These are phyloP conservation scores for Podila verticillata DNA, from an alignment of 192 early-diverging fungal genomes.

Conservation along the genomic window DNA sequence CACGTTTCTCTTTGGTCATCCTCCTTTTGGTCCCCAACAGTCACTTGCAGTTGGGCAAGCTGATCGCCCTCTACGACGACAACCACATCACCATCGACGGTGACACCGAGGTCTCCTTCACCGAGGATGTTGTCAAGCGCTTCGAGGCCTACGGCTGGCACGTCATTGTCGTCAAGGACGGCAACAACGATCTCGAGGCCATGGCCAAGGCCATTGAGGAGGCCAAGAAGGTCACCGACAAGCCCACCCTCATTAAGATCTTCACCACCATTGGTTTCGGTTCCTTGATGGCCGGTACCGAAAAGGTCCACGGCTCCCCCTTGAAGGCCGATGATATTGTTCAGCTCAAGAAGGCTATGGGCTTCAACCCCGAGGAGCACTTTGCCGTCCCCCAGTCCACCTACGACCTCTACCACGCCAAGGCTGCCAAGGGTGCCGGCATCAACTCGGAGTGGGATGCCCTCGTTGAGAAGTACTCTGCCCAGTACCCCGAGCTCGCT, in stretches of 20 bases:
- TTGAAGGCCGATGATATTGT: constrained; percentile 84
- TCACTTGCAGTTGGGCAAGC: constrained; percentile 92
- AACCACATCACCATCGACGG: constrained; percentile 98
- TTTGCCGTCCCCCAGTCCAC: constrained; percentile 82
- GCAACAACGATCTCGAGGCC: constrained; percentile 81
- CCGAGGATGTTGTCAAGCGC: constrained; percentile 90
- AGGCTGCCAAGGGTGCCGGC: constrained; percentile 65
- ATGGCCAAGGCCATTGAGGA: constrained; percentile 81
- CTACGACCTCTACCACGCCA: constrained; percentile 57
- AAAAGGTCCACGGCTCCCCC: constrained; percentile 93
- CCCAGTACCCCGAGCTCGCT: constrained; percentile 76
- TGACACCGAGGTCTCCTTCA: constrained; percentile 87
- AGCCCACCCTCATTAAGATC: constrained; percentile 91
- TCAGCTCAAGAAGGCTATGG: constrained; percentile 83
- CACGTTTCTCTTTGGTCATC: neutral
- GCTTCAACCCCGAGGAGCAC: constrained; percentile 79
- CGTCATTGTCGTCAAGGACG: constrained; percentile 79
- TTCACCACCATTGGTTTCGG: constrained; percentile 96
- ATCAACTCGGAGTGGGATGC: constrained; percentile 81
- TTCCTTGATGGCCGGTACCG: constrained; percentile 86
- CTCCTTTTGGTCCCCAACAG: constrained; percentile 24
- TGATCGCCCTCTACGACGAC: constrained; percentile 96
- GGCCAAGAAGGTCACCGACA: constrained; percentile 88
- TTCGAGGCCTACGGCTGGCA: constrained; percentile 98
- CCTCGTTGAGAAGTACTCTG: constrained; percentile 76